Percentiles rank a stretch among this genome's conserved stretches.
Evolutionary conservation across 169 alveolate genomes (phyloP).

Genomic region (Plasmodium ovale): DNA sequence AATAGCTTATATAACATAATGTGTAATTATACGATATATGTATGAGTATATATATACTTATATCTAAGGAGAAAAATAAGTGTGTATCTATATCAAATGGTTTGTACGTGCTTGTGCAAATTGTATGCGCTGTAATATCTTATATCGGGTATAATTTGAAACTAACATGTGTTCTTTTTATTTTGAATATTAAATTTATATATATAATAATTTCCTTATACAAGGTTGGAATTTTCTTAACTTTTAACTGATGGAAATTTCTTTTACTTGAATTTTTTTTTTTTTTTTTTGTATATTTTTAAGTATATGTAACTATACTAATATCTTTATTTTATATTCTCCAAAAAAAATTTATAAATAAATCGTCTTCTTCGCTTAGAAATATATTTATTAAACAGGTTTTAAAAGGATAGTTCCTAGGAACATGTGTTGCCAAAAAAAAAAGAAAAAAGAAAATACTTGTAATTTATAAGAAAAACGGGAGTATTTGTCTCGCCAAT

Average conservation of each 20-base stretch:
- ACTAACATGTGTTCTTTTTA: neutral
- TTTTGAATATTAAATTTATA: constrained; percentile 15
- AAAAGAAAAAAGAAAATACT: neutral
- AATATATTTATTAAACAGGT: too few species aligned
- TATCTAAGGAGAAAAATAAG: neutral
- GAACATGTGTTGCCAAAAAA: neutral
- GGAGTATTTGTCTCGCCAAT: neutral
- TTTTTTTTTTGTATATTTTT: neutral
- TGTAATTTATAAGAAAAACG: neutral
- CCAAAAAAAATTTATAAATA: neutral
- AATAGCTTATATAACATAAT: neutral
- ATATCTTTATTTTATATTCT: neutral
- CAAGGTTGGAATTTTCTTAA: neutral
- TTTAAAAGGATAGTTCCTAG: neutral
- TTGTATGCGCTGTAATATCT: neutral
- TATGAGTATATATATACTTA: neutral
- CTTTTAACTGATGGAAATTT: constrained; percentile 13
- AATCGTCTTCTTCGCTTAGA: neutral
- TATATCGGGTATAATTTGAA: neutral
- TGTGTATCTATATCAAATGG: too few species aligned
- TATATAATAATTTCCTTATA: neutral
- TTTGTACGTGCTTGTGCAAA: too few species aligned
- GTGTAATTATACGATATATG: constrained; percentile 16
- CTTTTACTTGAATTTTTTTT: constrained; percentile 25
- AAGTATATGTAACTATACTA: neutral